Base-by-base conservation (phyloP, 352 stramenopile species). In the Phytopythium chamaehyphon region DNA sequence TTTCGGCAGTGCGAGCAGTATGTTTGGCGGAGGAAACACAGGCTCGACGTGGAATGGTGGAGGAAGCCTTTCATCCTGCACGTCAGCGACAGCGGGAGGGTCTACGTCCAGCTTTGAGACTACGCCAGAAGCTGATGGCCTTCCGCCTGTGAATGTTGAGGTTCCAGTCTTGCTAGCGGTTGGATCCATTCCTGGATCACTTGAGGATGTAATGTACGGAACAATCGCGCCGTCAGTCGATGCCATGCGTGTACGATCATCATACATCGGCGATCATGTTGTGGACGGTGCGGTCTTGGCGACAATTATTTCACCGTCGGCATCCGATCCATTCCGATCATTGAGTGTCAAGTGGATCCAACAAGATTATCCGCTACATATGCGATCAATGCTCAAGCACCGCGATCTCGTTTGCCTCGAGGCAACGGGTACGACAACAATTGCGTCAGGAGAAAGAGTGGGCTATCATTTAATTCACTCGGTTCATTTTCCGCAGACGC, bases 191-290 rank as follows among this genome's bases (percentile, higher is more conserved):
- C 55, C 65, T 10, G 79, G 79, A 6, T 71, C 66, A 18, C 35
- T 90, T 0, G 66, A 88, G 19, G 79, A 90, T 39, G 70, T 65
- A 16, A 69, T 90, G 59, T 86, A 80, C 51, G 79, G 79, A n/a
- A 54, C 65, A 24, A 38, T 85, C 38, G 59, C 47, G 4, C 49
- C 61, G 1, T 76, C 71, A 10, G 55, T 67, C 10, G 64, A 81
- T 5, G 42, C 52, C 5, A 83, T 84, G 71, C 73, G 71, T 2
- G 46, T 86, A 6, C 71, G 73, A 15, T 76, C 64, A 14, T 59
- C 66, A 12, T 86, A 84, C 54, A 66, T 71, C n/a, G 57, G 64
- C 15, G 66, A 82, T 39, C 61, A 74, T 49, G 40, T 76, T 9
- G 64, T 62, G 18, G 66, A 82, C 51, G 61, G 66, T 16, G 73